Evolutionary conservation across 2,329 filamentous ascomycete genomes (phyloP).

Genomic region (Penicillium vulpinum): DNA sequence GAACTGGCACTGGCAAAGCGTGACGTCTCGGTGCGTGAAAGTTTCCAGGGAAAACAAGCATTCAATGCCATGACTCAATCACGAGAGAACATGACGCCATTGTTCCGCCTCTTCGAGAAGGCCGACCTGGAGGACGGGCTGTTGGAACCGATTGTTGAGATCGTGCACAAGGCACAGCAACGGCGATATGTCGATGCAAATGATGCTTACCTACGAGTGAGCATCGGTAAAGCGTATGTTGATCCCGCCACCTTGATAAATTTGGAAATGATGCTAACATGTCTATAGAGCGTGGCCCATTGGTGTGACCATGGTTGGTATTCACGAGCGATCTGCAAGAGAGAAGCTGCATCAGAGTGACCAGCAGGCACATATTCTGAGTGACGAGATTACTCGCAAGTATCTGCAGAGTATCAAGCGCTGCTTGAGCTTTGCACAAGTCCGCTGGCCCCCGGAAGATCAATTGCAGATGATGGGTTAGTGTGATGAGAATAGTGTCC

Average conservation of each 20-base stretch:
- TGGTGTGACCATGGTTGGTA: constrained; percentile 99
- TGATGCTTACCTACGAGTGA: constrained; percentile 87
- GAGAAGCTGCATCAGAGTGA: constrained; percentile 86
- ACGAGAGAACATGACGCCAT: constrained; percentile 79
- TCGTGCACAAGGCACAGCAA: constrained; percentile 86
- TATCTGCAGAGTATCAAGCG: constrained; percentile 97
- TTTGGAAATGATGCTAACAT: constrained; percentile 14
- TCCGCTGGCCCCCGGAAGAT: constrained; percentile 92
- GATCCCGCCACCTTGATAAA: not conserved
- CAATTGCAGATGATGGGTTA: constrained; percentile 92
- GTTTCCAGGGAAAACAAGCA: constrained; percentile 77
- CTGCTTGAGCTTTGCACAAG: constrained; percentile 93
- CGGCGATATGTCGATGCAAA: constrained; percentile 94
- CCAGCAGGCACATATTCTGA: constrained; percentile 89
- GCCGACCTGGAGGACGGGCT: constrained; percentile 75
- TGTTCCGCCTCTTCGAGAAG: constrained; percentile 87
- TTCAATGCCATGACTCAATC: constrained; percentile 84
- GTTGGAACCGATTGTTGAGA: constrained; percentile 81
- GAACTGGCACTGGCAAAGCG: constrained; percentile 69
- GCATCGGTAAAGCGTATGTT: constrained; percentile 80
- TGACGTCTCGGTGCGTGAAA: constrained; percentile 61
- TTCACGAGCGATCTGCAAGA: constrained; percentile 91
- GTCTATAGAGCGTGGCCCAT: constrained; percentile 80
- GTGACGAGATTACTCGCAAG: constrained; percentile 92
- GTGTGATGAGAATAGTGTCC: constrained; percentile 9